These are phyloP conservation scores for Pezicula radicicola DNA, from an alignment of 2,329 filamentous ascomycete genomes.

Conservation along the genomic window DNA sequence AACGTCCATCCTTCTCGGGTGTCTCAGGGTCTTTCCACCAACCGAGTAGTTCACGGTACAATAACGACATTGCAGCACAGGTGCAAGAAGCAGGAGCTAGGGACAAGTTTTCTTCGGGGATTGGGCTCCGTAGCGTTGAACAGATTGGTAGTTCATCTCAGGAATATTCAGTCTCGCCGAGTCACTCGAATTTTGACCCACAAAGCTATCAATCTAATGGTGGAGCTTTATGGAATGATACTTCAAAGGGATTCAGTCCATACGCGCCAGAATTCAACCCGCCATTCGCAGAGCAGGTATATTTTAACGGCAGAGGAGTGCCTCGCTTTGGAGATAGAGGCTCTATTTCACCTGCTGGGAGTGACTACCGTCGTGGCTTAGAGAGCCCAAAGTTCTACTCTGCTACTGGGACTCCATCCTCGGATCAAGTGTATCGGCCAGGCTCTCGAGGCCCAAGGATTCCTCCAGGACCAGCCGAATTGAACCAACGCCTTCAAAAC, in stretches of 20 bases:
- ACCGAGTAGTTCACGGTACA: slow-evolving; percentile 33
- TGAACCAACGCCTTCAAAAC: slow-evolving; percentile 25
- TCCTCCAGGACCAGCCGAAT: slow-evolving; percentile 20
- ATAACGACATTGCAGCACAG: slow-evolving; percentile 11
- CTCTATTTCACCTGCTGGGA: slow-evolving; percentile 26
- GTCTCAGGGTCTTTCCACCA: slow-evolving; percentile 47
- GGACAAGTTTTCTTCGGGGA: slow-evolving; percentile 23
- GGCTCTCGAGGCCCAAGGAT: slow-evolving; percentile 23
- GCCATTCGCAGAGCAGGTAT: slow-evolving; percentile 25
- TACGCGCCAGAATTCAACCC: slow-evolving; percentile 21
- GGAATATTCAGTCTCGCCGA: slow-evolving; percentile 13
- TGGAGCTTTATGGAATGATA: slow-evolving; percentile 23
- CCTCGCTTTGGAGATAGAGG: slow-evolving; percentile 23
- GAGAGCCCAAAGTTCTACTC: slow-evolving; percentile 28
- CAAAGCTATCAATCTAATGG: slow-evolving; percentile 19
- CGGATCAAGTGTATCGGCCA: slow-evolving; percentile 25
- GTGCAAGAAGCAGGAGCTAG: slow-evolving; percentile 22
- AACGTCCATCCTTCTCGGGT: slow-evolving; percentile 40
- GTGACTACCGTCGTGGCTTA: slow-evolving; percentile 27
- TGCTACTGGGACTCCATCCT: slow-evolving; percentile 20
- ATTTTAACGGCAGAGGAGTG: slow-evolving; percentile 20
- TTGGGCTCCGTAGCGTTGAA: slow-evolving; percentile 23
- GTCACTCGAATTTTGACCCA: slow-evolving; percentile 17
- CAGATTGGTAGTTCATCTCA: slow-evolving; percentile 7
- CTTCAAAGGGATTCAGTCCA: slow-evolving; percentile 17